Evolutionary conservation across 2,329 filamentous ascomycete genomes (phyloP).

Genomic region (Exophiala phaeomuriformis): DNA sequence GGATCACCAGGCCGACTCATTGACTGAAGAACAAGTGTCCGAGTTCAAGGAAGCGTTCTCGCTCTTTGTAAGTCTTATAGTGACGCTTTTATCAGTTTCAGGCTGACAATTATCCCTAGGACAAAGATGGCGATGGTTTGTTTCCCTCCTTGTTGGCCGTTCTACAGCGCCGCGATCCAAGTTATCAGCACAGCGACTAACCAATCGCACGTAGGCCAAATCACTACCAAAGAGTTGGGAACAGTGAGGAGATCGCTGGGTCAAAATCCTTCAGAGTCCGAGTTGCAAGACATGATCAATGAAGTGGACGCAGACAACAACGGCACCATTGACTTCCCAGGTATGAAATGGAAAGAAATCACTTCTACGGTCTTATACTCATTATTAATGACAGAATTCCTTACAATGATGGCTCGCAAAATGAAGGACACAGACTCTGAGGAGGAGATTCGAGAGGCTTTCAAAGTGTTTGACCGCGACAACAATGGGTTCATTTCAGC

Average conservation of each 20-base stretch:
- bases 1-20: constrained; percentile 72
- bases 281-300: constrained; percentile 91
- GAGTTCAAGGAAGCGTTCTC: constrained; percentile 99
- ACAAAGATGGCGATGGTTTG: constrained; percentile 88
- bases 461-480: constrained; percentile 85
- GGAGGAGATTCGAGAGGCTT: constrained; percentile 82
- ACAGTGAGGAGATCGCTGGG: constrained; percentile 86
- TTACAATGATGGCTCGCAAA: constrained; percentile 90
- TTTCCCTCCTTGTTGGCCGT: constrained; percentile 29
- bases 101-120: constrained; percentile 44
- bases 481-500: constrained; percentile 90
- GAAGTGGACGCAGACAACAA: constrained; percentile 91
- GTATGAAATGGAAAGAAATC: constrained; percentile 43
- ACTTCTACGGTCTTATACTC: background rate
- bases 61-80: constrained; percentile 77
- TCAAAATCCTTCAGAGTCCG: constrained; percentile 83
- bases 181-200: background rate
- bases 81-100: background rate
- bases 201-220: constrained; percentile 58
- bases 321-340: constrained; percentile 84
- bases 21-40: constrained; percentile 99
- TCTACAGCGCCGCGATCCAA: background rate
- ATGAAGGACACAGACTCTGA: constrained; percentile 92
- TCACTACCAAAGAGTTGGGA: constrained; percentile 83
- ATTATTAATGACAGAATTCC: constrained; percentile 57